Evolutionary conservation across 305 asterid species (phyloP).

Genomic region (Fraxinus sp.): DNA sequence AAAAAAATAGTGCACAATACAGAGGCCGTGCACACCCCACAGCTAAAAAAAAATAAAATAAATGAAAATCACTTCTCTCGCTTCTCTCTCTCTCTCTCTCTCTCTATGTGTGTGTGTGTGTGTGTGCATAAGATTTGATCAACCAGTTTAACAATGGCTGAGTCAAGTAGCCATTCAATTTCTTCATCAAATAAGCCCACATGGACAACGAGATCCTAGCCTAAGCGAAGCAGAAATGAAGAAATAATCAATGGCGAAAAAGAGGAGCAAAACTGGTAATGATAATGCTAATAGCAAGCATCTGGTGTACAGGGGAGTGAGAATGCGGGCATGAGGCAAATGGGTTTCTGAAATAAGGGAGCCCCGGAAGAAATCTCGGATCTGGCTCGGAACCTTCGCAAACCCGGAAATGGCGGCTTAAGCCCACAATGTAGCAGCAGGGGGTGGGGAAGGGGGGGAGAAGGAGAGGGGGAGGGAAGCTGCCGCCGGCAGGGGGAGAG

Average conservation of each 20-base stretch:
- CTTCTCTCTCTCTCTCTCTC: too few species aligned
- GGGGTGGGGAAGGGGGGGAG: too few species aligned
- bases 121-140: neutral
- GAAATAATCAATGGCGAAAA: neutral
- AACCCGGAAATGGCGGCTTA: constrained; percentile 63
- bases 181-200: neutral
- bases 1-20: too few species aligned
- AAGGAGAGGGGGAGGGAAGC: too few species aligned
- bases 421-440: constrained; percentile 59
- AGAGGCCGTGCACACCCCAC: too few species aligned
- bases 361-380: constrained; percentile 57
- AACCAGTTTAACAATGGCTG: neutral
- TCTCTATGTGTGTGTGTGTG: too few species aligned
- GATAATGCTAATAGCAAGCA: constrained; percentile 21
- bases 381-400: constrained; percentile 61
- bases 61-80: neutral
- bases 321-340: constrained; percentile 63
- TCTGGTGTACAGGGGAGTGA: constrained; percentile 42
- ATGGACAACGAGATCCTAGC: neutral
- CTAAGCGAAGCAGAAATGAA: neutral
- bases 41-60: too few species aligned
- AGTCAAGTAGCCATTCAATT: neutral
- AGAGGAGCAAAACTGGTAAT: neutral
- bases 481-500: too few species aligned
- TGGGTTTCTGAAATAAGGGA: constrained; percentile 64